A percentile compares a stretch with the other conserved stretches of the same genome.
phyloP scores from a whole-genome alignment of 148 eudicot genomes.

The Pharnaceum exiguum region DNA sequence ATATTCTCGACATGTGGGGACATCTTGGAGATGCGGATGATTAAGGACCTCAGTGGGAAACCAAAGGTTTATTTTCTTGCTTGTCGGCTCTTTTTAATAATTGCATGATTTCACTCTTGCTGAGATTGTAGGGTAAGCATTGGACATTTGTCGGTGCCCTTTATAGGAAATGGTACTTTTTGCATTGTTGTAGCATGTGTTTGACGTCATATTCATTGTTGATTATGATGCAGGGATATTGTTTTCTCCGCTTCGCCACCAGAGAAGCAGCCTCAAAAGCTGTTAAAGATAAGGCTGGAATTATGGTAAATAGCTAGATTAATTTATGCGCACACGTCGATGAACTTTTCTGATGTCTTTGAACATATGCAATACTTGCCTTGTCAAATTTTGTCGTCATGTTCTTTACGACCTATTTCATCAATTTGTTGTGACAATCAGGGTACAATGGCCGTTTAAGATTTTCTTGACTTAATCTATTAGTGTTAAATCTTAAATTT shows the following conservation, averaged over 20 bases:
- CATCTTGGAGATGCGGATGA: constrained; percentile 47
- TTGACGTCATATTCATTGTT: not conserved
- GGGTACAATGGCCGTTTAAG: too few relatives aligned
- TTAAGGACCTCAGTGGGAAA: constrained; percentile 51
- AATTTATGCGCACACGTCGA: not conserved
- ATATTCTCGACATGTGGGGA: constrained; percentile 61
- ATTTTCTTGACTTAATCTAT: too few relatives aligned
- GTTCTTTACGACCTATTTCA: too few relatives aligned
- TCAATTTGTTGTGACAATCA: too few relatives aligned
- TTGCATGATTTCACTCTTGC: not conserved
- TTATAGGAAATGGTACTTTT: too few relatives aligned
- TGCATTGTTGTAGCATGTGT: not conserved
- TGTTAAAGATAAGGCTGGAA: constrained; percentile 54
- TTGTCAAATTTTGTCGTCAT: too few relatives aligned
- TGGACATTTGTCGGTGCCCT: too few relatives aligned
- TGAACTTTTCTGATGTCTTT: not conserved
- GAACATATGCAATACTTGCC: too few relatives aligned
- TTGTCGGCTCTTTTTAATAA: not conserved
- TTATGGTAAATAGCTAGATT: constrained; percentile 31
- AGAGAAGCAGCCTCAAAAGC: constrained; percentile 61
- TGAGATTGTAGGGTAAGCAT: not conserved
- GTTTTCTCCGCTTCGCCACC: constrained; percentile 53
- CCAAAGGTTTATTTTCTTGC: constrained; percentile 31
- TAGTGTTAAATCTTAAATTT: too few relatives aligned
- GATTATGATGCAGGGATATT: constrained; percentile 42